These are phyloP conservation scores for Psidium guajava DNA, from an alignment of 345 rosid genomes.

Conservation along the genomic window DNA sequence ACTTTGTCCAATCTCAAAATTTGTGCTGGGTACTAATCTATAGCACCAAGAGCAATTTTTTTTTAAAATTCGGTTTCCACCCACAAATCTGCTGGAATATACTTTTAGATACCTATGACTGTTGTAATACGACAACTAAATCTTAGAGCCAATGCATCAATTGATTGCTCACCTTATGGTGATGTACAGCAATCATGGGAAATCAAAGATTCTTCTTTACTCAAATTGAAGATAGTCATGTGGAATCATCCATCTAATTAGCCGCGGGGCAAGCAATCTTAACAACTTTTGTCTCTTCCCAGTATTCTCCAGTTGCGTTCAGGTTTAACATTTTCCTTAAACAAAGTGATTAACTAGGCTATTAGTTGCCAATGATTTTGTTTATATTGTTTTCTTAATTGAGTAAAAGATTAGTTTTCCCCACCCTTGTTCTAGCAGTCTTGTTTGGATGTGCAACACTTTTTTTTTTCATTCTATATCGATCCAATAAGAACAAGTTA, in stretches of 20 bases:
- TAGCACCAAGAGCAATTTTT: background rate
- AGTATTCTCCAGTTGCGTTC: background rate
- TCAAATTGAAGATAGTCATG: background rate
- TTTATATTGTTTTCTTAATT: background rate
- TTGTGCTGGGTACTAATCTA: background rate
- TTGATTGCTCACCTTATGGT: background rate
- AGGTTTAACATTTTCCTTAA: background rate
- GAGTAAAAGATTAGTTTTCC: background rate
- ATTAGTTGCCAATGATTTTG: background rate
- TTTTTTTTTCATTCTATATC: background rate
- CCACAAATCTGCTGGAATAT: background rate
- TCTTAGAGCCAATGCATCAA: background rate
- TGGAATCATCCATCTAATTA: background rate
- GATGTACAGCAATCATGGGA: background rate
- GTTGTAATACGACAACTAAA: background rate
- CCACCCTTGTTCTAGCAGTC: background rate
- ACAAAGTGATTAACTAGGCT: background rate
- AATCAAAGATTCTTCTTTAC: background rate
- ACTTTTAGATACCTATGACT: background rate
- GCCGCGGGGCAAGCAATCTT: background rate
- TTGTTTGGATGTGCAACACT: background rate
- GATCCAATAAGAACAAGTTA: background rate
- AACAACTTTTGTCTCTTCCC: background rate
- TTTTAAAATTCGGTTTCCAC: background rate
- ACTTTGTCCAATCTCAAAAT: background rate